A percentile compares a stretch with the other conserved stretches of the same genome.
Evolutionary conservation across 345 rosid genomes (phyloP).

Genomic region (Pelargonium nanum): DNA sequence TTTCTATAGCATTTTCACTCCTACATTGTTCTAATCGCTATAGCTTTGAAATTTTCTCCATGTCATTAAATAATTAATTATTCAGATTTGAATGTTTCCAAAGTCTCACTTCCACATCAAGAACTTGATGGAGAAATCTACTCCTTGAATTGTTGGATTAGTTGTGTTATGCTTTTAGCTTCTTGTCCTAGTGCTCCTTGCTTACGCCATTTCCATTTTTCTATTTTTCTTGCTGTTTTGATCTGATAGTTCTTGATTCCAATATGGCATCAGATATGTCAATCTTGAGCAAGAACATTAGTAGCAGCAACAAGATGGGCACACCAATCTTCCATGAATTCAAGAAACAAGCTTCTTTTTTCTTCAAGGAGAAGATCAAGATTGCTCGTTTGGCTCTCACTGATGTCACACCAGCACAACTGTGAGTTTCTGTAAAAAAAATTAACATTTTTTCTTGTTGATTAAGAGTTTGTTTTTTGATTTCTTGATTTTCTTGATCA

Average conservation of each 20-base stretch:
- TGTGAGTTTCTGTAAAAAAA: constrained; percentile 20
- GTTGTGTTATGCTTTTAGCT: background rate
- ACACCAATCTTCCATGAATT: constrained; percentile 54
- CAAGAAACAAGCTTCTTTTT: constrained; percentile 89
- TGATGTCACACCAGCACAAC: constrained; percentile 67
- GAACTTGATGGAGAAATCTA: background rate
- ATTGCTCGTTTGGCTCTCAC: constrained; percentile 84
- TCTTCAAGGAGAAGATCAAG: constrained; percentile 84
- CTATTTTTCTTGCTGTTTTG: background rate
- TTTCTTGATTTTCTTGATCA: background rate
- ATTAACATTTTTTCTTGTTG: background rate
- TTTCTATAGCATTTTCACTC: too few species aligned
- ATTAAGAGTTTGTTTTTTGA: background rate
- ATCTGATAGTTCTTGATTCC: background rate
- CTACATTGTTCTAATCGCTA: background rate
- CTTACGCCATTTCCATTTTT: background rate
- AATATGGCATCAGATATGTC: constrained; percentile 26
- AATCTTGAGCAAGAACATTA: constrained; percentile 36
- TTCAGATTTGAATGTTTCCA: background rate
- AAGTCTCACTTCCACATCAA: background rate
- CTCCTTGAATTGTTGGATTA: background rate
- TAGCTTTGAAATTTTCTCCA: background rate
- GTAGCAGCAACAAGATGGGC: constrained; percentile 32
- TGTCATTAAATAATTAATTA: background rate
- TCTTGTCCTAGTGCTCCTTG: background rate